Base-by-base conservation (phyloP, 169 alveolate species). In the Eimeria necatrix region DNA sequence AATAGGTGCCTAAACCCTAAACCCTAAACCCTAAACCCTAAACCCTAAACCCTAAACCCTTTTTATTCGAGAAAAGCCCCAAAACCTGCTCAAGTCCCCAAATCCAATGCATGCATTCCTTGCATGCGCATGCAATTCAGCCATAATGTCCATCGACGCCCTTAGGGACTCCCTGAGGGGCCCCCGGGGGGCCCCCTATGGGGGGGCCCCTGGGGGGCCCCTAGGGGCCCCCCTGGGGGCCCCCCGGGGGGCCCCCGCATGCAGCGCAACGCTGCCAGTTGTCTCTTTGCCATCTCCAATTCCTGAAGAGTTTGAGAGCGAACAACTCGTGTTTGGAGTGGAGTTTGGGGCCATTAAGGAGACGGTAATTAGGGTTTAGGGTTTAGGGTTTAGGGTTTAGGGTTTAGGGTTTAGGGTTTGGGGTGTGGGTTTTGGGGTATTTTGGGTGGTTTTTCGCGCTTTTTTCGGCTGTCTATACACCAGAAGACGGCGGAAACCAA, bases 231-330 rank as follows among this genome's bases (percentile, higher is more conserved):
- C n/a, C n/a, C n/a, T n/a, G n/a, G n/a, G n/a, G n/a, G n/a, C n/a
- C n/a, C n/a, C n/a, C n/a, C n/a, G n/a, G n/a, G n/a, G n/a, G n/a
- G n/a, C n/a, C n/a, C n/a, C 76, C n/a, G 85, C 92, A 2, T 76
- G 88, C 70, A 78, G 60, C 26, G 9, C 89, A 46, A 26, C 41
- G 16, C 92, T 83, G 5, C 95, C 95, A 3, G 52, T 8, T 10
- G 24, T 81, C 51, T n/a, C 95, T 8, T 49, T 81, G 78, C 92
- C 95, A 4, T 64, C 92, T 56, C 93, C 93, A 48, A 59, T 81
- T 3, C 95, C 95, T 22, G 24, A 52, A 26, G 22, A 20, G 48
- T 80, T 60, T 48, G 95, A 92, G 22, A 80, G 91, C 76, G 95
- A 92, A 14, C 74, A 73, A 0, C 60, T 92, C 64, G 76, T 73